Evolutionary conservation across 106 monocot genomes (phyloP).

Genomic region (Hemerocallis citrina): DNA sequence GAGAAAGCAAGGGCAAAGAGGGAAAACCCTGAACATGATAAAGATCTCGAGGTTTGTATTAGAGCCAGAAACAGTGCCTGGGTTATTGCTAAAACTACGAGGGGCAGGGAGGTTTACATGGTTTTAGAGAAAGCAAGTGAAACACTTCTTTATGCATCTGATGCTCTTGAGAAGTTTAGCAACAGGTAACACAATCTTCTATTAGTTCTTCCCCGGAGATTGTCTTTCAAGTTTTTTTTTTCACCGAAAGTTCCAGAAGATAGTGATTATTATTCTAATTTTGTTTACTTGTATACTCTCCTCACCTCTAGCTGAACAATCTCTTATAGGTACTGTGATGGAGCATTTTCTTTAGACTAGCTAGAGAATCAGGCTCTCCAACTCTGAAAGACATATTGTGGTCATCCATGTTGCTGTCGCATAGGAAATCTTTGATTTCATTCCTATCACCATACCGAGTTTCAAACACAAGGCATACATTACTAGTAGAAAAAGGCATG

Average conservation of each 20-base stretch:
- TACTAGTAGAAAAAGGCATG: no score
- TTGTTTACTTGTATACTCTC: background rate
- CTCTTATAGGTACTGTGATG: background rate
- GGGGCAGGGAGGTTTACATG: constrained; percentile 91
- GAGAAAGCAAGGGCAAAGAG: constrained; percentile 58
- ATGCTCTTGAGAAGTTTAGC: constrained; percentile 91
- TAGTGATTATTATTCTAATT: background rate
- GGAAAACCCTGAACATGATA: constrained; percentile 38
- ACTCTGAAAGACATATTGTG: no score
- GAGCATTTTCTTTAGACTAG: background rate
- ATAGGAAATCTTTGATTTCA: no score
- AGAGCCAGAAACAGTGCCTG: constrained; percentile 93
- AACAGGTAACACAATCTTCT: constrained; percentile 35
- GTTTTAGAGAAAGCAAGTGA: constrained; percentile 86
- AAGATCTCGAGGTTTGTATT: constrained; percentile 76
- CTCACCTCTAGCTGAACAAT: background rate
- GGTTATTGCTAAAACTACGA: constrained; percentile 70
- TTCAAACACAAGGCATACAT: no score
- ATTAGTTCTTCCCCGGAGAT: background rate
- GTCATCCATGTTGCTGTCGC: no score
- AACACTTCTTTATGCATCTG: constrained; percentile 86
- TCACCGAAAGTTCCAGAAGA: background rate
- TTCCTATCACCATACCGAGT: no score
- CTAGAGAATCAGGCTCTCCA: no score
- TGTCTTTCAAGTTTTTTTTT: background rate